Conservation (phyloP, 2,329 filamentous ascomycete genomes). For the Cercospora sesami region DNA sequence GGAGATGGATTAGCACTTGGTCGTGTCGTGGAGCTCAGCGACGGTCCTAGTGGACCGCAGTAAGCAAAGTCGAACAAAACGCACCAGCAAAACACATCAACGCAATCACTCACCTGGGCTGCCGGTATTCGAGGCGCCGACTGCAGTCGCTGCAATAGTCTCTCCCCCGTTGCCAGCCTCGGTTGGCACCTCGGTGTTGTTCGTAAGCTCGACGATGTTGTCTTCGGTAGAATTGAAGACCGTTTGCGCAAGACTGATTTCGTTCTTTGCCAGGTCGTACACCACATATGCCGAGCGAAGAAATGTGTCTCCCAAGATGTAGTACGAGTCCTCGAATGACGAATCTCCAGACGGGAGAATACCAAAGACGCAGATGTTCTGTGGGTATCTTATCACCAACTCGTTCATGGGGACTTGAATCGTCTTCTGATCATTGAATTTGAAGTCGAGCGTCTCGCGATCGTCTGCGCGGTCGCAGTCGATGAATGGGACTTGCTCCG, state of each 20-base stretch:
- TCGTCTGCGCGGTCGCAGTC: conserved; percentile 43
- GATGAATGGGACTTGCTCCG: conserved; percentile 36
- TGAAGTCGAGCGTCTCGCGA: conserved; percentile 55
- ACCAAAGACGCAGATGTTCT: conserved; percentile 12
- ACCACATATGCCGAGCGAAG: conserved; percentile 64
- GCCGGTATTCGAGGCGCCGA: conserved; percentile 8
- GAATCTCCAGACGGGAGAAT: conserved; percentile 43
- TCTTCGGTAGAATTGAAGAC: conserved; percentile 57
- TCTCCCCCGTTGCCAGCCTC: conserved; percentile 11
- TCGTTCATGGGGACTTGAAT: conserved; percentile 58
- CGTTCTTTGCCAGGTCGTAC: conserved; percentile 60
- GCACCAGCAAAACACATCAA: not conserved
- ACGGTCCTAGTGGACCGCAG: not conserved
- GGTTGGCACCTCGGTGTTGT: conserved; percentile 10
- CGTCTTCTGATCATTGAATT: conserved; percentile 52
- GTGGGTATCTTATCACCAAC: conserved; percentile 50
- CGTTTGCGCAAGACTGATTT: conserved; percentile 61
- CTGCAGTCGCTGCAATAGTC: conserved; percentile 14
- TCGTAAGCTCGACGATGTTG: conserved; percentile 56
- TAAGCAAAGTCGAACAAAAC: not conserved
- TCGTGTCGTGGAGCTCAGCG: not conserved
- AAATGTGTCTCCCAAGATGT: conserved; percentile 63
- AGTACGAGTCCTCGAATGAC: conserved; percentile 50
- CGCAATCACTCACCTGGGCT: conserved; percentile 7
- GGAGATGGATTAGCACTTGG: not conserved